These are phyloP conservation scores for Hibiscus trionum DNA, from an alignment of 345 rosid genomes.

Conservation along the genomic window DNA sequence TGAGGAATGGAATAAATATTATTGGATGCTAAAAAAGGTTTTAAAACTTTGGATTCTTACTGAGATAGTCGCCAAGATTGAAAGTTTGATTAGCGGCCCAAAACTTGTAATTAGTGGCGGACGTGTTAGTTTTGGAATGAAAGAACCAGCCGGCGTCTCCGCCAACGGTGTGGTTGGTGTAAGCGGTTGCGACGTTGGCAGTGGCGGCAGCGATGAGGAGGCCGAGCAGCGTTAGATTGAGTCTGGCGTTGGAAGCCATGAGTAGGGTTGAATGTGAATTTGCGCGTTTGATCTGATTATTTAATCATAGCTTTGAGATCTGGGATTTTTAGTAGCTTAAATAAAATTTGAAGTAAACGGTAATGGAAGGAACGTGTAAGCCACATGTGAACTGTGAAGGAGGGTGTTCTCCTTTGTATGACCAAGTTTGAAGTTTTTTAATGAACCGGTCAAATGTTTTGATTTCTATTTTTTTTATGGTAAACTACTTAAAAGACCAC, in stretches of 20 bases:
- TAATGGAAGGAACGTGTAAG: not conserved
- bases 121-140: constrained; percentile 36
- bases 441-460: too few species aligned
- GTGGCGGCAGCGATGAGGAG: constrained; percentile 28
- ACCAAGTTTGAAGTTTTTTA: too few species aligned
- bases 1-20: not conserved
- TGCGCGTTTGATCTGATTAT: not conserved
- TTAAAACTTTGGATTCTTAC: constrained; percentile 24
- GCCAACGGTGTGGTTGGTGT: constrained; percentile 54
- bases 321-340: not conserved
- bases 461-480: too few species aligned
- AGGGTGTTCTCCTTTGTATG: too few species aligned
- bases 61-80: constrained; percentile 54
- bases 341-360: not conserved
- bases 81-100: constrained; percentile 48
- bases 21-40: too few species aligned
- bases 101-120: constrained; percentile 40
- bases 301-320: not conserved
- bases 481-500: too few species aligned
- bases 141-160: constrained; percentile 48
- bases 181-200: constrained; percentile 26
- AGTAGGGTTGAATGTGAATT: not conserved
- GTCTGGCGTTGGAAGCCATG: constrained; percentile 15
- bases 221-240: constrained; percentile 19
- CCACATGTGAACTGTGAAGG: not conserved